Evolutionary conservation across 352 stramenopile genomes (phyloP), one percentile per base, ranked within the genome.

Genomic region (Phytophthora syringae): DNA sequence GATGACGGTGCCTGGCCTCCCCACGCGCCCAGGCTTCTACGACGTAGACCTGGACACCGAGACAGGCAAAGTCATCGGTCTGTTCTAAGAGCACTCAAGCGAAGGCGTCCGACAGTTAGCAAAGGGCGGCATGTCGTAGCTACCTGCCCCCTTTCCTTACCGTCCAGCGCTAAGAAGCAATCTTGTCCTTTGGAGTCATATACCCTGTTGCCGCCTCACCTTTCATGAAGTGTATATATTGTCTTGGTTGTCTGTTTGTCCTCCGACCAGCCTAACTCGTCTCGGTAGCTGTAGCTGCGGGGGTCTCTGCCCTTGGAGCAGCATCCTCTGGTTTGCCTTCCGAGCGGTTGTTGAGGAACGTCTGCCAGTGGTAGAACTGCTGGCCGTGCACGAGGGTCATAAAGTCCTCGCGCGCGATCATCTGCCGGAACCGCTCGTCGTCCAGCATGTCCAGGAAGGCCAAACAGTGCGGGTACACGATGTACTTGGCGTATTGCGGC

Each of bases 1-100:
- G 68, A 99, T 98, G 93, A 99, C 97, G 1, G 97, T 99, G 56
- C 98, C 98, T 22, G 98, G 97, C n/a, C 80, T 99, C 1, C 97
- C 97, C 16, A 99, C 97, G 13, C 84, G 97, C 34, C 98, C 98
- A 18, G 97, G 97, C 59, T 99, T 99, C 80, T 98, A 99, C 70
- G 97, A 99, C 76, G 95, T 99, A 9, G 97, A 99, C 75, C 80
- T 99, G 24, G 89, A 99, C 67, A 79, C 83, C 52, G 74, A 94
- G 36, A 94, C 98, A 21, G 98, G 97, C 63, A 93, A 98, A 61
- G 97, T 99, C 13, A 94, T 99, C 54, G 98, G 98, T 27, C 79
- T 99, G 21, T 99, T 93, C 67, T 93, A 83, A 80, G 44, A 20
- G 34, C 12, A 45, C 21, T 10, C 5, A 13, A 32, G 25, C 6